These are phyloP conservation scores for Fusarium tricinctum DNA, from an alignment of 2,329 filamentous ascomycete species.

Conservation along the genomic window DNA sequence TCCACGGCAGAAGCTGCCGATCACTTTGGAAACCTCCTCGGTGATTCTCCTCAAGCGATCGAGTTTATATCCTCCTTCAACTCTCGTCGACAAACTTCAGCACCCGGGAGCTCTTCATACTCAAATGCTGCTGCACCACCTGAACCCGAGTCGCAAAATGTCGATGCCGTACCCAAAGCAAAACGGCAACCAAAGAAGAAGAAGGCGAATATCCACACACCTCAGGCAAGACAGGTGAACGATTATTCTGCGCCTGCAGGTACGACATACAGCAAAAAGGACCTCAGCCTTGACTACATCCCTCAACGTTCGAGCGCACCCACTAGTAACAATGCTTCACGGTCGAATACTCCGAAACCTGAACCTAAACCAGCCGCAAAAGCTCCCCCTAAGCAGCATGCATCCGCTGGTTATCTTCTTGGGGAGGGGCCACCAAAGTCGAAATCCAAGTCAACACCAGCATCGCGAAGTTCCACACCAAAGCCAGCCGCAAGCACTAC, in stretches of 20 bases:
- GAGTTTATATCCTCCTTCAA: conserved; percentile 89
- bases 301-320: conserved; percentile 61
- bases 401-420: conserved; percentile 81
- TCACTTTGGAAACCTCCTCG: conserved; percentile 89
- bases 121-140: conserved; percentile 45
- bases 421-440: conserved; percentile 76
- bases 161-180: conserved; percentile 64
- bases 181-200: conserved; percentile 67
- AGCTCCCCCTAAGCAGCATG: conserved; percentile 66
- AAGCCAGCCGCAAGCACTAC: conserved; percentile 68
- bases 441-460: conserved; percentile 68
- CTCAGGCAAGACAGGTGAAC: conserved; percentile 69
- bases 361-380: conserved; percentile 52
- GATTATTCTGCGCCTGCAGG: conserved; percentile 77
- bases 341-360: conserved; percentile 55
- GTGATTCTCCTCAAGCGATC: conserved; percentile 81
- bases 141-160: conserved; percentile 40
- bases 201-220: conserved; percentile 73
- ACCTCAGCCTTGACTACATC: conserved; percentile 80
- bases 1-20: conserved; percentile 83
- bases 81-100: conserved; percentile 66
- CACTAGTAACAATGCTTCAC: conserved; percentile 55
- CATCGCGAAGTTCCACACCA: conserved; percentile 67
- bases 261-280: conserved; percentile 80
- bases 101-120: conserved; percentile 37